phyloP scores from a whole-genome alignment of 345 rosid species.

The Litchi chinensis region DNA sequence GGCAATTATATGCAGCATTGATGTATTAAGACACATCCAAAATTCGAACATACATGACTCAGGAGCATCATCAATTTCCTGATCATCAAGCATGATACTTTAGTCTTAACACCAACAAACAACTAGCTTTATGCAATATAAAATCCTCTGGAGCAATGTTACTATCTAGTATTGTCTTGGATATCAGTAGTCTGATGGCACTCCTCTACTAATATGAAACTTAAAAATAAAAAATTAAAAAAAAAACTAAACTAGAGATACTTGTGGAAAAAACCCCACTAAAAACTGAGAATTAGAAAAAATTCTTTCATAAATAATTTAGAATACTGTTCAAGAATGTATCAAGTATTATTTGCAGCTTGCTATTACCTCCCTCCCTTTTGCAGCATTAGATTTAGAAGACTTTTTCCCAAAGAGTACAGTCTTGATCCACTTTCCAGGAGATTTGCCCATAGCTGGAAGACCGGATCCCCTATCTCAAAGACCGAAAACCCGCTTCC shows the following conservation, averaged over 20 bases:
- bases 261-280: neutral
- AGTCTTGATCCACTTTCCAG: conserved; percentile 81
- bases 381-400: conserved; percentile 60
- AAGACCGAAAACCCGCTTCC: conserved; percentile 28
- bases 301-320: neutral
- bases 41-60: neutral
- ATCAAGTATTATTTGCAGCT: neutral
- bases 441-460: conserved; percentile 72
- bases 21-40: neutral
- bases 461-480: conserved; percentile 24
- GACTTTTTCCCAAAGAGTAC: conserved; percentile 81
- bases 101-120: neutral
- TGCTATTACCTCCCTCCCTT: conserved; percentile 63
- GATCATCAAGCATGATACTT: neutral
- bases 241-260: neutral
- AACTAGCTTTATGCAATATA: neutral
- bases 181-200: neutral
- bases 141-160: neutral
- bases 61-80: neutral
- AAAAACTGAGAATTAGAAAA: neutral
- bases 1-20: neutral
- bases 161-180: neutral
- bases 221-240: too few species aligned
- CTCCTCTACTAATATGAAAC: neutral
- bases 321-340: neutral